Evolutionary conservation across 2,329 filamentous ascomycete genomes (phyloP), one percentile per base, ranked within the genome.

Genomic region (Xylariomycetidae sp.): DNA sequence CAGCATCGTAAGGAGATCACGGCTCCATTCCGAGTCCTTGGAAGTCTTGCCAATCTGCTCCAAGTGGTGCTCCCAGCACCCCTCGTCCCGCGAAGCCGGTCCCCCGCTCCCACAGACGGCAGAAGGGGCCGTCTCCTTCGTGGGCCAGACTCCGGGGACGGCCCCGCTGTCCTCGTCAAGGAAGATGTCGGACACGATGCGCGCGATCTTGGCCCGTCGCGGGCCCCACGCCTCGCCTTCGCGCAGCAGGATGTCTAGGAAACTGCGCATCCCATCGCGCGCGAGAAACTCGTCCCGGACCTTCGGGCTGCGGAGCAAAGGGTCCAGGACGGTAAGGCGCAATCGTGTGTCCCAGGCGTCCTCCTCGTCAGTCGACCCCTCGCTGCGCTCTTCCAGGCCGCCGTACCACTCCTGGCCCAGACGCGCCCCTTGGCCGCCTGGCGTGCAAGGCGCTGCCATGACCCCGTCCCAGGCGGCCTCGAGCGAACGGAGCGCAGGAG

Each of bases 111-210:
- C 53, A 28, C 67, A 74, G 29, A 55, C 43, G 35, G 47, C 46
- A 14, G 64, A 60, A 16, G 53, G 52, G 24, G 52, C 46, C 30
- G 57, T 57, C 4, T 48, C 42, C 14, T 43, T 47, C 15, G 43
- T 60, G 0, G 76, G 76, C 75, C 75, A 82, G 40, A 74, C 58
- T 0, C 74, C 73, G 13, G 69, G 42, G 16, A 62, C 60, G 3
- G 77, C 77, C 25, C 77, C 76, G 67, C 80, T 77, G 36, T 72
- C 67, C 40, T 71, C 68, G 48, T 84, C 79, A n/a, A 84, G 59
- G 49, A 83, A 84, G 39, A 68, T 78, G 49, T 84, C 79, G 20
- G 73, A 64, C 18, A 81, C 65, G 35, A 82, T 63, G 39, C 76
- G 65, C 2, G 70, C 74, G 16, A 72, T 68, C 48, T 71, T 75